A percentile compares a stretch with the other conserved stretches of the same genome.
These are phyloP conservation scores for Lophiotrema nucula DNA, from an alignment of 495 filamentous ascomycete species.

Conservation along the genomic window DNA sequence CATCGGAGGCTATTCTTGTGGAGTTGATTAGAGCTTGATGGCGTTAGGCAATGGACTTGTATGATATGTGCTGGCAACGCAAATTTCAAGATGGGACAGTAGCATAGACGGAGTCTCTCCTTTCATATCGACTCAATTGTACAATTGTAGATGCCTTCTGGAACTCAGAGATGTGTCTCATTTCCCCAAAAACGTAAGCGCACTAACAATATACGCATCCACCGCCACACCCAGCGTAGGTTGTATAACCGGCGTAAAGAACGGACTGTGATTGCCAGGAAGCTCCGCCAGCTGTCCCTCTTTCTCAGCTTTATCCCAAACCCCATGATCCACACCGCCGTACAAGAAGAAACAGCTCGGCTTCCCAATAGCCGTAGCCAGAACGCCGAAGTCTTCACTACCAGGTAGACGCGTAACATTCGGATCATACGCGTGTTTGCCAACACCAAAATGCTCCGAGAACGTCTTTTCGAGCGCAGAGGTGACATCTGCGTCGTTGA, in stretches of 20 bases:
- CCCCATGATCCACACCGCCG: slow-evolving; percentile 50
- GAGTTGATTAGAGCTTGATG: too few species aligned
- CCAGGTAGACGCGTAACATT: slow-evolving; percentile 34
- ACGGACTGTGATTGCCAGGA: slow-evolving; percentile 57
- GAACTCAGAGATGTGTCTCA: too few species aligned
- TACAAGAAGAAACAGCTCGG: slow-evolving; percentile 59
- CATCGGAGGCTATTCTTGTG: too few species aligned
- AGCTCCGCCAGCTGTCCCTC: slow-evolving; percentile 45
- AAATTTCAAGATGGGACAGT: too few species aligned
- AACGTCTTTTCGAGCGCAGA: slow-evolving; percentile 46
- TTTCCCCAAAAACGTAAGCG: slow-evolving; percentile 48
- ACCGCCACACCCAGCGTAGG: slow-evolving; percentile 57
- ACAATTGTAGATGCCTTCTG: too few species aligned
- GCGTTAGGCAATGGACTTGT: too few species aligned
- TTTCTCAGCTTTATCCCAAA: slow-evolving; percentile 51
- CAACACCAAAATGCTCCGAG: slow-evolving; percentile 44
- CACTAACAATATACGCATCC: slow-evolving; percentile 56
- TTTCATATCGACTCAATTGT: too few species aligned
- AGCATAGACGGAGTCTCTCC: too few species aligned
- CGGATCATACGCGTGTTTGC: slow-evolving; percentile 27
- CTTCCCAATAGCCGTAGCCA: slow-evolving; percentile 52
- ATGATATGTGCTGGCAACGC: too few species aligned
- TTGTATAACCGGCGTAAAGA: slow-evolving; percentile 60
- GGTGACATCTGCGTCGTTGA: slow-evolving; percentile 52
- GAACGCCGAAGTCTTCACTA: slow-evolving; percentile 58